These are phyloP conservation scores for Hymenoscyphus scutula DNA, from an alignment of 2,329 filamentous ascomycete genomes.

Conservation along the genomic window DNA sequence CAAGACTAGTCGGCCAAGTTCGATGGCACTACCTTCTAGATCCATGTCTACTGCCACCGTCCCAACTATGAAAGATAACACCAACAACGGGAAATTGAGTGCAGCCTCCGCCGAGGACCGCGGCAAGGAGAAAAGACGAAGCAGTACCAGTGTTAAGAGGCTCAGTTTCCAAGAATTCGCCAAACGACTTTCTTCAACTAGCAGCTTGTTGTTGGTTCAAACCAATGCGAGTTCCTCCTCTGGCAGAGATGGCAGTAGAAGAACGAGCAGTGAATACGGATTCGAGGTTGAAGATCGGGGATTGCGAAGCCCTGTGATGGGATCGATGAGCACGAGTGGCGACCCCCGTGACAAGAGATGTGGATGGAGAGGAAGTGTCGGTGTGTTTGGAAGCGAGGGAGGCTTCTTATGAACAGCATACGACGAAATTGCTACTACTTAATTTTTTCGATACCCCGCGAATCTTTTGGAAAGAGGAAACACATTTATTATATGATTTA, in stretches of 20 bases:
- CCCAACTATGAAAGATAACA: conserved; percentile 20
- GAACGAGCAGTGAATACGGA: conserved; percentile 29
- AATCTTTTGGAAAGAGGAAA: background rate
- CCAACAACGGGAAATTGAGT: conserved; percentile 20
- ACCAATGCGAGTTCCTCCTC: conserved; percentile 45
- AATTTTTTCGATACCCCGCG: background rate
- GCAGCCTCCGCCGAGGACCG: conserved; percentile 18
- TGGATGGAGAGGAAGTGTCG: conserved; percentile 56
- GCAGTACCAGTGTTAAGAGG: conserved; percentile 54
- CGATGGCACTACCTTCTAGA: conserved; percentile 30
- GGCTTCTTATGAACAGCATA: background rate
- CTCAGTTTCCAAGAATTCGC: conserved; percentile 62
- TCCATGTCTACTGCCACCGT: conserved; percentile 30
- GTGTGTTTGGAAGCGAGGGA: conserved; percentile 52
- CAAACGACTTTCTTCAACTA: conserved; percentile 59
- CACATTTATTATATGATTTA: conserved; percentile 2
- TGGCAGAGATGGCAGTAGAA: conserved; percentile 25
- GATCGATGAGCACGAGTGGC: background rate
- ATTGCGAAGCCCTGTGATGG: conserved; percentile 8
- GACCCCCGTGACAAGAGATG: conserved; percentile 42
- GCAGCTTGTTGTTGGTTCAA: conserved; percentile 57
- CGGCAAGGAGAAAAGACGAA: conserved; percentile 46
- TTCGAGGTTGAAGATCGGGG: conserved; percentile 17
- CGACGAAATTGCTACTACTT: background rate
- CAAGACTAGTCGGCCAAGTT: conserved; percentile 28